These are phyloP conservation scores for Talaromyces nanjingensis DNA, from an alignment of 495 filamentous ascomycete species.

Conservation along the genomic window DNA sequence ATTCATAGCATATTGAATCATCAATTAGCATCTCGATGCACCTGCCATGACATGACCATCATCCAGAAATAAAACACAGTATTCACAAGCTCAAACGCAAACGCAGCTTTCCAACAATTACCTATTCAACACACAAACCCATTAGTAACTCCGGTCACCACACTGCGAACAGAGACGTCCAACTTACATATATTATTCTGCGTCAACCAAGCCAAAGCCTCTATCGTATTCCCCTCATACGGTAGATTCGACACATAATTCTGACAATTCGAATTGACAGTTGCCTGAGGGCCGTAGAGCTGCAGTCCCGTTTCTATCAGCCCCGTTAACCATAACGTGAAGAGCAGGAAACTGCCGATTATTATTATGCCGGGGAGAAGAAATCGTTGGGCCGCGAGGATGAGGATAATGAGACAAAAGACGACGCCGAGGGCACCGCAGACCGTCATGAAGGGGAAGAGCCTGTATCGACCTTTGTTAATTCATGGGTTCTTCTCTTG, in stretches of 20 bases:
- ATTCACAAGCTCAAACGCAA: slow-evolving; percentile 65
- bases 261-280: slow-evolving; percentile 74
- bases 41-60: slow-evolving; percentile 86
- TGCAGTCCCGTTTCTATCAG: slow-evolving; percentile 86
- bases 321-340: slow-evolving; percentile 86
- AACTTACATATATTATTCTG: slow-evolving; percentile 77
- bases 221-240: slow-evolving; percentile 53
- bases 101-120: slow-evolving; percentile 54
- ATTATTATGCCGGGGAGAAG: slow-evolving; percentile 87
- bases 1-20: background rate
- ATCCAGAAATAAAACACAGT: slow-evolving; percentile 88
- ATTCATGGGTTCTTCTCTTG: background rate
- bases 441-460: slow-evolving; percentile 88
- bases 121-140: slow-evolving; percentile 16
- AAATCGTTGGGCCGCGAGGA: slow-evolving; percentile 67
- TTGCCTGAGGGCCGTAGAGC: slow-evolving; percentile 72
- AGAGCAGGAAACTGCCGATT: slow-evolving; percentile 86
- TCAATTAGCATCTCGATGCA: slow-evolving; percentile 53
- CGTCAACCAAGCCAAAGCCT: slow-evolving; percentile 80
- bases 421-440: slow-evolving; percentile 59
- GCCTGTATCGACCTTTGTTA: slow-evolving; percentile 48
- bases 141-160: too few species aligned
- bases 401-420: slow-evolving; percentile 66
- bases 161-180: background rate
- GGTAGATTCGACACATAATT: slow-evolving; percentile 55